These are phyloP conservation scores for Heliamphora exappendiculata DNA, from an alignment of 148 eudicot species.

Conservation along the genomic window DNA sequence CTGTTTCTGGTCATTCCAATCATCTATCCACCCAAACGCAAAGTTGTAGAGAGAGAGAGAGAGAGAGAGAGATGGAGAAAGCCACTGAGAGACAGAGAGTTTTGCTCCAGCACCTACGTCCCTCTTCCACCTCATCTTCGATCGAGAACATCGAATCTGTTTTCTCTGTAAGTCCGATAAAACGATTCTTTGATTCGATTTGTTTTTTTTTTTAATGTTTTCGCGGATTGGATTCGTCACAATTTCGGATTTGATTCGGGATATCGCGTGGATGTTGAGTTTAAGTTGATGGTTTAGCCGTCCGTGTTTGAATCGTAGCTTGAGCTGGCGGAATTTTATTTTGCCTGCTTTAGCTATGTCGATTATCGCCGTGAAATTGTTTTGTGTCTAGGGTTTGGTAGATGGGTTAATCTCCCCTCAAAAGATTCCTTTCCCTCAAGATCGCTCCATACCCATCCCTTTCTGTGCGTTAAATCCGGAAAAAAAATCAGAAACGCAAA, in stretches of 20 bases:
- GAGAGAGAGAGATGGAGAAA: conserved; percentile 48
- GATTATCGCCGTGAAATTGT: too few relatives aligned
- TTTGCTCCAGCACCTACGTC: conserved; percentile 54
- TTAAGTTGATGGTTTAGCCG: background rate
- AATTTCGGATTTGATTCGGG: background rate
- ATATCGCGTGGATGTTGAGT: background rate
- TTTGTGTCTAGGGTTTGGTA: too few relatives aligned
- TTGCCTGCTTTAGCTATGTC: background rate
- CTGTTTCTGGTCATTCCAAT: background rate
- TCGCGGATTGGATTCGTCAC: background rate
- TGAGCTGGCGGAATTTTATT: background rate
- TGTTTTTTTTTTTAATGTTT: background rate
- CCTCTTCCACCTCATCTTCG: conserved; percentile 29
- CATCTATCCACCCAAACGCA: too few relatives aligned
- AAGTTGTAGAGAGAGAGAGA: conserved; percentile 3
- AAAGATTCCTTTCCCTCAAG: too few relatives aligned
- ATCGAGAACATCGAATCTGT: conserved; percentile 39
- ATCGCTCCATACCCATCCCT: too few relatives aligned
- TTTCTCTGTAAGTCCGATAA: conserved; percentile 54
- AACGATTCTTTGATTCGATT: background rate
- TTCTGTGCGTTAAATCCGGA: too few relatives aligned
- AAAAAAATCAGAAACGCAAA: too few relatives aligned
- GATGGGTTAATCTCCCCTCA: too few relatives aligned
- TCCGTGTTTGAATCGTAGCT: background rate
- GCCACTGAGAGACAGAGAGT: conserved; percentile 63